Base-by-base conservation (phyloP, 2,329 filamentous ascomycete species). In the Xylariaceae sp. region DNA sequence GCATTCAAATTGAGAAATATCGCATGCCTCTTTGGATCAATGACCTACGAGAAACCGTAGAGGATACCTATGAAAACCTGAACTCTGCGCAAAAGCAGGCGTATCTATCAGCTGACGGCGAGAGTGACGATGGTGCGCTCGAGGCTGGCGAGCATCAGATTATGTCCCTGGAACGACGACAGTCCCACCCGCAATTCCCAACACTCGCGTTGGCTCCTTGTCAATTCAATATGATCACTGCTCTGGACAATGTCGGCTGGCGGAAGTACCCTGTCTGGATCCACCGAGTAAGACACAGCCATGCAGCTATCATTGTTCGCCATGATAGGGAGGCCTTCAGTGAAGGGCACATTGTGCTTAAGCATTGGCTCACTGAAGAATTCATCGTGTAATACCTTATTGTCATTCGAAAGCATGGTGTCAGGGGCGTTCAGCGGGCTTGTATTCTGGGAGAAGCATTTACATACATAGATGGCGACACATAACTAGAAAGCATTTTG, bases 281-380 rank as follows among this genome's bases (percentile, higher is more conserved):
- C 36, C 86, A 87, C 56, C 87, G 90, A 6, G 78, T 83, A 47
- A 72, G 76, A n/a, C 89, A 96, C 65, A 89, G 82, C 52, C 92
- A 97, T 68, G 92, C 91, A 0, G 91, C 91, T 3, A 95, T 97
- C 42, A 89, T 97, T 55, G 84, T 95, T 33, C 80, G 92, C 35
- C 81, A 75, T 50, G 81, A 86, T 36, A 84, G 82, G 64, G 72
- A 77, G 45, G 71, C 68, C 1, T 95, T 90, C 60, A 75, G 78
- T 2, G 91, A 97, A 68, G 92, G 92, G 0, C 81, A 78, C 62
- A 66, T 88, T 11, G 89, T 96, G 32, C 73, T 94, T 48, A 78
- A 76, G 61, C 92, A 97, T 71, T 97, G 89, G 87, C 71, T 90
- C 2, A 77, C 85, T 45, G 77, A 85, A 42, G 85, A 86, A 62